Evolutionary conservation across 345 rosid genomes (phyloP).

Genomic region (Euphorbia tirucalli): DNA sequence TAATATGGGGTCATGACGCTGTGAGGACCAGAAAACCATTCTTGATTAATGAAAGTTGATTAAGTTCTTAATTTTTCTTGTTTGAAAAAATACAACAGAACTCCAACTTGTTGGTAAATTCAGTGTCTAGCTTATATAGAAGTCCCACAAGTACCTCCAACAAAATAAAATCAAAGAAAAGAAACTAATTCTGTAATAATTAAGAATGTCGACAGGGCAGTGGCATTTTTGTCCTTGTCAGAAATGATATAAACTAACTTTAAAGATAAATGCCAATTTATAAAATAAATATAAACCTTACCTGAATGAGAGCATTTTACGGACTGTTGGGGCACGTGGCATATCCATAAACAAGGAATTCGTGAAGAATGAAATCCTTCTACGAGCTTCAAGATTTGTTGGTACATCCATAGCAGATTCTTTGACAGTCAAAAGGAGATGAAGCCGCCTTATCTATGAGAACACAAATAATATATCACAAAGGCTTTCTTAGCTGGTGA

Average conservation of each 20-base stretch:
- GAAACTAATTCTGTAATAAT: background rate
- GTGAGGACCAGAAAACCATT: conserved; percentile 28
- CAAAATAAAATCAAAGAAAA: background rate
- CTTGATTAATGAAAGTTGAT: conserved; percentile 1
- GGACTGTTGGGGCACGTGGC: conserved; percentile 93
- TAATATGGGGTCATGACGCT: conserved; percentile 97
- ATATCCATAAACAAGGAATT: conserved; percentile 96
- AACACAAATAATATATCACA: conserved; percentile 17
- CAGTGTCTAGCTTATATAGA: conserved; percentile 11
- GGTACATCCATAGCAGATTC: conserved; percentile 92
- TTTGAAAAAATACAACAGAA: background rate
- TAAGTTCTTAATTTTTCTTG: background rate
- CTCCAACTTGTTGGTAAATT: conserved; percentile 6
- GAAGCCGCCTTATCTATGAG: conserved; percentile 81
- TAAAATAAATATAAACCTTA: conserved; percentile 18
- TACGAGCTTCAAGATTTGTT: conserved; percentile 91
- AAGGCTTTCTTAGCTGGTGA: background rate
- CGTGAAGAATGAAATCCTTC: conserved; percentile 90
- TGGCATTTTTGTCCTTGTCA: background rate
- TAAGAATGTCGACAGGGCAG: background rate
- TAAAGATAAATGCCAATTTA: conserved; percentile 2
- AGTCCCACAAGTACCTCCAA: background rate
- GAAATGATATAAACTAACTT: background rate
- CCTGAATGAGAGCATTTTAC: conserved; percentile 97
- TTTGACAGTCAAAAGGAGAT: conserved; percentile 85